Base-by-base conservation (phyloP, 768 basidiomycete genomes). In the Rhodosporidiobolus odoratus region DNA sequence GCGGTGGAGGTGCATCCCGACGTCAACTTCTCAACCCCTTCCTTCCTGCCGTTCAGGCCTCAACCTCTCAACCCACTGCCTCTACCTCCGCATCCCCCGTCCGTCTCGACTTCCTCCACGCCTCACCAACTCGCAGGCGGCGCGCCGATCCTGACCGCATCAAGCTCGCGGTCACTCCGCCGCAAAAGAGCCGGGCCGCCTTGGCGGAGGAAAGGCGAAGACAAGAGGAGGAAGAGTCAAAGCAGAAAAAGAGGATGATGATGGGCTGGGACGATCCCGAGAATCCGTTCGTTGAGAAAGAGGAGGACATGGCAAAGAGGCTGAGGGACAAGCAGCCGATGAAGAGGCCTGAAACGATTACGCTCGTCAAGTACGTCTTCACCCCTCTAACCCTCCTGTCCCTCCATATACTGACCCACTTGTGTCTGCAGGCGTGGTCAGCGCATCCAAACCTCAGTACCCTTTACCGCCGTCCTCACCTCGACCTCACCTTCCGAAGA, bases 211-310 rank as follows among this genome's bases (percentile, higher is more conserved):
- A 56, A 43, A 38, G 64, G 12, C 9, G 17, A 27, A 13, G 59
- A 8, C 10, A 45, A 27, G 52, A 45, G 45, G 63, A 6, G 30
- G 35, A 52, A 5, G 64, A 63, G 38, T 65, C n/a, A n/a, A 34
- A 10, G 38, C 53, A 47, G 17, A 19, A 15, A 21, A 58, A 61
- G n/a, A 13, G 32, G 21, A 57, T 37, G 13, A 37, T 40, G 25
- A 69, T 66, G 52, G 63, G 73, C 13, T 73, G 67, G 73, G 68
- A 68, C 41, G 66, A 65, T 48, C 62, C 62, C 8, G 68, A 63
- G 8, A 76, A 72, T 41, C 68, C 68, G 48, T 76, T 72, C 27
- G 64, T 74, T 52, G 73, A 68, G n/a, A 40, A 52, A 27, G 63
- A 64, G 37, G 73, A 62, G 35, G 58, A 25, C 43, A 30, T 61